A percentile compares a stretch with the other conserved stretches of the same genome.
These are phyloP conservation scores for Xanthoconium stramineum DNA, from an alignment of 768 basidiomycete species.

Conservation along the genomic window DNA sequence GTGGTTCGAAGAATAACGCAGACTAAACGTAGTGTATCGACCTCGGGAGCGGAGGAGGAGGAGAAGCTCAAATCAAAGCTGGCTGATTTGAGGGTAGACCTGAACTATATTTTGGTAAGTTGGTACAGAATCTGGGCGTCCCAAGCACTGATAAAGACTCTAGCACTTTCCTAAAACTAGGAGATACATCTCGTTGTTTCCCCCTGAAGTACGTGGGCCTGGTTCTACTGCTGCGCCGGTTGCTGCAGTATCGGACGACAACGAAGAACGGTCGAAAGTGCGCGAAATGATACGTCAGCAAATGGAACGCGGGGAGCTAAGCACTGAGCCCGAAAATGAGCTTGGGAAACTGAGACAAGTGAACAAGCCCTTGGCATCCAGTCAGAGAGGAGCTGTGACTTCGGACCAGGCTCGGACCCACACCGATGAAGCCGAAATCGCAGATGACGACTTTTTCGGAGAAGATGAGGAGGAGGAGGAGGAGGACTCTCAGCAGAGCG, in stretches of 20 bases:
- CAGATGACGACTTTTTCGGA: constrained; percentile 29
- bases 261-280: constrained; percentile 56
- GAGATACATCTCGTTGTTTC: constrained; percentile 91
- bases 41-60: constrained; percentile 34
- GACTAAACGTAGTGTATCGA: constrained; percentile 51
- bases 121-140: neutral
- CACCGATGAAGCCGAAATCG: constrained; percentile 14
- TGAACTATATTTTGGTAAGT: constrained; percentile 83
- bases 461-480: constrained; percentile 24
- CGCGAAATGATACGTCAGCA: constrained; percentile 53
- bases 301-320: constrained; percentile 61
- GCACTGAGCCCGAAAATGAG: constrained; percentile 56
- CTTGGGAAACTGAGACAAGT: constrained; percentile 13
- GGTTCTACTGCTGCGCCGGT: constrained; percentile 10
- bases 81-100: constrained; percentile 69
- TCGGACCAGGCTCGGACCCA: constrained; percentile 2
- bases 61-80: constrained; percentile 47
- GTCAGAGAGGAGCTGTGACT: constrained; percentile 4
- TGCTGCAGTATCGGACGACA: constrained; percentile 23
- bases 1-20: constrained; percentile 74
- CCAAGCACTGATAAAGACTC: neutral
- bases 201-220: constrained; percentile 49
- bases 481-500: constrained; percentile 14
- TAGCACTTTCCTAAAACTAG: constrained; percentile 82
- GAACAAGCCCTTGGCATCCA: neutral